Conservation (phyloP, 441 rosid species). For the Corymbia citriodora region DNA sequence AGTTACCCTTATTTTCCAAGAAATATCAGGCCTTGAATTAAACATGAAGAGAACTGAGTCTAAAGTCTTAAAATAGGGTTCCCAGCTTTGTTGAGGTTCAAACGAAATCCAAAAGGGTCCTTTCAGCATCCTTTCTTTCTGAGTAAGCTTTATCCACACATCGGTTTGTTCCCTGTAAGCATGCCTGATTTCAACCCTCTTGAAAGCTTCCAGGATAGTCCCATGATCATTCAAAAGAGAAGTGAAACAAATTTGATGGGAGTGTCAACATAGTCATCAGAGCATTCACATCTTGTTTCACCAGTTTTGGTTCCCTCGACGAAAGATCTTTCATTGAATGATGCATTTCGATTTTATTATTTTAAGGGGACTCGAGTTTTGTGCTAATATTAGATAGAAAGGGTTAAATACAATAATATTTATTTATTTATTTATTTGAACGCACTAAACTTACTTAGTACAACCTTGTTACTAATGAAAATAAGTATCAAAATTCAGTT, state of each 20-base stretch:
- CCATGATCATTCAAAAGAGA: not conserved
- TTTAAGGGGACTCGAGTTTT: no score
- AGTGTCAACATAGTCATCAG: not conserved
- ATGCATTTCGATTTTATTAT: no score
- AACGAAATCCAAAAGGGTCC: not conserved
- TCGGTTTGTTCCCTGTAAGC: not conserved
- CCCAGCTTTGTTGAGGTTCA: not conserved
- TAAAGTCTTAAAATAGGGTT: not conserved
- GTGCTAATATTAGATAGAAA: no score
- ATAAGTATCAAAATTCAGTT: no score
- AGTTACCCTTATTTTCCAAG: not conserved
- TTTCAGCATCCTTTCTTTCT: not conserved
- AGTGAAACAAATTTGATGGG: not conserved
- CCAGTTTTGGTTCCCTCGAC: no score
- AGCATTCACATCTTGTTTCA: not conserved
- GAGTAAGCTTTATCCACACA: not conserved
- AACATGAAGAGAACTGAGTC: not conserved
- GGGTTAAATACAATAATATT: no score
- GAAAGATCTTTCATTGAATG: no score
- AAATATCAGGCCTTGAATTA: not conserved
- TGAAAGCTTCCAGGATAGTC: not conserved
- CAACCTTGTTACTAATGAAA: no score
- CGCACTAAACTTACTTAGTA: no score
- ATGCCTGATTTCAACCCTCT: not conserved
- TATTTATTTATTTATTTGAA: no score